These are phyloP conservation scores for Tephrocybe sp. DNA, from an alignment of 768 basidiomycete species.

Conservation along the genomic window DNA sequence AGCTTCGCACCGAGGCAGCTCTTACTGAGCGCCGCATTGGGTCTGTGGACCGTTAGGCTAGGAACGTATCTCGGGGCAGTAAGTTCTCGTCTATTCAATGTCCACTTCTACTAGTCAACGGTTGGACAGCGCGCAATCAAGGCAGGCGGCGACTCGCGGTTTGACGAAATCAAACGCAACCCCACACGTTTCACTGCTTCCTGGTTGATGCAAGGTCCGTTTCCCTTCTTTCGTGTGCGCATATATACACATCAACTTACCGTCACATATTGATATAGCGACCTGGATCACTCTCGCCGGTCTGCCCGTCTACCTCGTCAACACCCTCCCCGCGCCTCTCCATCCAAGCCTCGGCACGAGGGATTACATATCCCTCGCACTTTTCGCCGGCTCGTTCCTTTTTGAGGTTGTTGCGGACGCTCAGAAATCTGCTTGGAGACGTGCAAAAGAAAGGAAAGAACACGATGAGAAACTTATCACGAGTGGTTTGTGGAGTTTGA, in stretches of 20 bases:
- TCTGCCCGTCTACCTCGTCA: conserved; percentile 65
- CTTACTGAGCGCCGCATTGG: no score
- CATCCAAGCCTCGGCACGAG: conserved; percentile 51
- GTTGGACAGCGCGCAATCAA: conserved; percentile 39
- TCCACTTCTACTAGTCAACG: no score
- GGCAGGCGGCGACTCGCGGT: conserved; percentile 62
- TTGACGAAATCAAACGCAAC: conserved; percentile 49
- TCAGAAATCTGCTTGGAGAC: conserved; percentile 65
- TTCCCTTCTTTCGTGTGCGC: neutral
- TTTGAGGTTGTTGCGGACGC: conserved; percentile 62
- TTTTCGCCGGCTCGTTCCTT: conserved; percentile 56
- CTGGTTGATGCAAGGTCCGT: conserved; percentile 60
- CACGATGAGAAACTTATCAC: conserved; percentile 73
- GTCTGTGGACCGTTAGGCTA: no score
- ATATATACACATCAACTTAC: neutral
- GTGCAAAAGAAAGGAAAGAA: conserved; percentile 53
- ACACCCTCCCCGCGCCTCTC: conserved; percentile 45
- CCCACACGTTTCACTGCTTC: conserved; percentile 46
- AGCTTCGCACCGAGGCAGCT: no score
- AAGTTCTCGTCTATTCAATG: neutral
- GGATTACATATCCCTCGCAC: conserved; percentile 51
- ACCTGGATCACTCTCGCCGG: conserved; percentile 70
- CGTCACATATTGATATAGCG: conserved; percentile 29
- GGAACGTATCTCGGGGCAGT: no score
- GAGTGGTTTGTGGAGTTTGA: conserved; percentile 62